Conservation (phyloP, 2,329 filamentous ascomycete genomes). For the Aspergillus floridensis region DNA sequence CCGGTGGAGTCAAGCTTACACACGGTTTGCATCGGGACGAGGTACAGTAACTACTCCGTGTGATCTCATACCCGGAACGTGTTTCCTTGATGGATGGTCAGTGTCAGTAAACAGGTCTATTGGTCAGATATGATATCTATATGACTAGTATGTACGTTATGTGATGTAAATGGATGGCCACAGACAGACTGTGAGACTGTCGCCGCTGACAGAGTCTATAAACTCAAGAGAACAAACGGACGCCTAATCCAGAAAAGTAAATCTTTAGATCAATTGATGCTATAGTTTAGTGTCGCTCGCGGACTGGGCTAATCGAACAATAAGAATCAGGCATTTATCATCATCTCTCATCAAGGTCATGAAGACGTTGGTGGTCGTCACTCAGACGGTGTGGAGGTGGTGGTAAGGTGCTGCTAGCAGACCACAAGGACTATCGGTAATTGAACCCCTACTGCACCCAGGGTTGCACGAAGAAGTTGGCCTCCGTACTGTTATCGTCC, state of each 20-base stretch:
- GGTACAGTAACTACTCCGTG: no score
- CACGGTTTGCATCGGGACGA: no score
- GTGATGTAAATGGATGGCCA: background rate
- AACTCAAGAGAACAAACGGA: background rate
- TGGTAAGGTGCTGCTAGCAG: constrained; percentile 35
- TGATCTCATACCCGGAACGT: no score
- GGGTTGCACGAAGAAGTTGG: constrained; percentile 29
- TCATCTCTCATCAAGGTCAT: constrained; percentile 48
- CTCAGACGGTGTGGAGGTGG: constrained; percentile 40
- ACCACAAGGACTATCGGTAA: constrained; percentile 20
- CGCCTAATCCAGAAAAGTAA: constrained; percentile 9
- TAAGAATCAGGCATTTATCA: constrained; percentile 39
- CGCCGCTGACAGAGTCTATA: background rate
- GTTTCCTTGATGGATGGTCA: no score
- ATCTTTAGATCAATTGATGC: constrained; percentile 30
- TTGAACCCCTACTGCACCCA: constrained; percentile 28
- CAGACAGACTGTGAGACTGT: background rate
- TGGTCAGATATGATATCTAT: background rate
- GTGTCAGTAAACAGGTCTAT: no score
- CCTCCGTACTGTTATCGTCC: constrained; percentile 25
- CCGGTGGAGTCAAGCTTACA: no score
- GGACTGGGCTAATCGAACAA: constrained; percentile 34
- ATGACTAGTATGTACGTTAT: background rate
- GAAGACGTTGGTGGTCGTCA: constrained; percentile 29
- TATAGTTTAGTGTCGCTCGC: constrained; percentile 33